These are phyloP conservation scores for Arxiozyma slooffiae DNA, from an alignment of 1,139 yeast genomes.

Conservation along the genomic window DNA sequence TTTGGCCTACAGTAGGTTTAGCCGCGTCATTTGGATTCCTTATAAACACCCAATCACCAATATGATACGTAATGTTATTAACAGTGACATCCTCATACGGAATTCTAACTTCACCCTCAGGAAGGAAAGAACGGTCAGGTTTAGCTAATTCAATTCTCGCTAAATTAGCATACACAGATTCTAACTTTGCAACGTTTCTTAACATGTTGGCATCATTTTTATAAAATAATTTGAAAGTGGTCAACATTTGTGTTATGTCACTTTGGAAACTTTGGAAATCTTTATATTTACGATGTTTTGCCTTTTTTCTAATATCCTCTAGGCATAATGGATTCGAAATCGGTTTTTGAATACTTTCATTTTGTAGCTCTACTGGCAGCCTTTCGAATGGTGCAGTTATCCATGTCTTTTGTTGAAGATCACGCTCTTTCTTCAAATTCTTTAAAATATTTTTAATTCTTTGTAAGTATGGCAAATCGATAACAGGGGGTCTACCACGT, in stretches of 20 bases:
- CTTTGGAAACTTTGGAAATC: slow-evolving; percentile 65
- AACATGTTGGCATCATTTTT: slow-evolving; percentile 47
- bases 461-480: slow-evolving; percentile 88
- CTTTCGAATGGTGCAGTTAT: slow-evolving; percentile 61
- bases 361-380: slow-evolving; percentile 61
- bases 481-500: slow-evolving; percentile 93
- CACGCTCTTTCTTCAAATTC: slow-evolving; percentile 64
- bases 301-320: slow-evolving; percentile 71
- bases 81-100: slow-evolving; percentile 70
- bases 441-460: slow-evolving; percentile 80
- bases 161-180: slow-evolving; percentile 48
- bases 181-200: slow-evolving; percentile 54
- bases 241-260: slow-evolving; percentile 68
- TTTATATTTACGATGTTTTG: slow-evolving; percentile 73
- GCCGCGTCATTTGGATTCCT: slow-evolving; percentile 77
- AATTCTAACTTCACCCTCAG: slow-evolving; percentile 58
- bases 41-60: slow-evolving; percentile 92
- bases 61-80: slow-evolving; percentile 62
- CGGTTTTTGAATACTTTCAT: slow-evolving; percentile 56
- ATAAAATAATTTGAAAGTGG: slow-evolving; percentile 60
- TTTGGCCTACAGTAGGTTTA: slow-evolving; percentile 88
- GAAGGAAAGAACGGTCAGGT: slow-evolving; percentile 71
- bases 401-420: slow-evolving; percentile 38
- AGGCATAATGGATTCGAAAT: slow-evolving; percentile 70
- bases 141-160: slow-evolving; percentile 65